Conservation (phyloP, 345 rosid species). For the Eucalyptus tenuipes region DNA sequence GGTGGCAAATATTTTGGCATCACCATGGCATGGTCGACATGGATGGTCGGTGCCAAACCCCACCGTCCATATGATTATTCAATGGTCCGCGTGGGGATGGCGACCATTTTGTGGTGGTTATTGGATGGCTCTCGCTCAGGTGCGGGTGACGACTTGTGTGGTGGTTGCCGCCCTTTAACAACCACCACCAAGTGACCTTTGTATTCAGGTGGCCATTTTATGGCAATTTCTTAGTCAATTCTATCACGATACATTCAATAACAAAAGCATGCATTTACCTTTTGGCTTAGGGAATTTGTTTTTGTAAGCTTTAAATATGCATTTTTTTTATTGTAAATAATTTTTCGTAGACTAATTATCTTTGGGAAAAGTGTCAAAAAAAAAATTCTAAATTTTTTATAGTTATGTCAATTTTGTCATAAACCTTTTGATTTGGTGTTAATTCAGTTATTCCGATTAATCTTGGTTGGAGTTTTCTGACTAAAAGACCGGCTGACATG, state of each 20-base stretch:
- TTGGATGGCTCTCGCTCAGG: neutral
- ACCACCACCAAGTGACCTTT: neutral
- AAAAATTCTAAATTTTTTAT: no score
- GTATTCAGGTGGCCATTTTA: neutral
- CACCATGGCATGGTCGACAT: neutral
- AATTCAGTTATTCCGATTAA: rapidly evolving
- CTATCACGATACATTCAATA: neutral
- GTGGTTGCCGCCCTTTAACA: neutral
- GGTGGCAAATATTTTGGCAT: neutral
- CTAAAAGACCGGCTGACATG: rapidly evolving
- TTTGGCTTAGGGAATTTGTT: neutral
- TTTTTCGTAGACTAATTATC: rapidly evolving
- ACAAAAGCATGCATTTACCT: neutral
- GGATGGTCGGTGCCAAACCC: neutral
- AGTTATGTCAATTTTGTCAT: no score
- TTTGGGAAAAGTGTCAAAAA: no score
- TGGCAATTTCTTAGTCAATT: neutral
- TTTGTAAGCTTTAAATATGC: neutral
- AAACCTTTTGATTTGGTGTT: no score
- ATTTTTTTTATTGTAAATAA: no score
- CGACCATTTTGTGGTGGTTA: neutral
- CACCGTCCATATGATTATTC: neutral
- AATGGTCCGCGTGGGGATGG: neutral
- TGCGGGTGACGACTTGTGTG: neutral
- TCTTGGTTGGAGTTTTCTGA: rapidly evolving